These are phyloP conservation scores for Populus pruinosa DNA, from an alignment of 345 rosid species.

Conservation along the genomic window DNA sequence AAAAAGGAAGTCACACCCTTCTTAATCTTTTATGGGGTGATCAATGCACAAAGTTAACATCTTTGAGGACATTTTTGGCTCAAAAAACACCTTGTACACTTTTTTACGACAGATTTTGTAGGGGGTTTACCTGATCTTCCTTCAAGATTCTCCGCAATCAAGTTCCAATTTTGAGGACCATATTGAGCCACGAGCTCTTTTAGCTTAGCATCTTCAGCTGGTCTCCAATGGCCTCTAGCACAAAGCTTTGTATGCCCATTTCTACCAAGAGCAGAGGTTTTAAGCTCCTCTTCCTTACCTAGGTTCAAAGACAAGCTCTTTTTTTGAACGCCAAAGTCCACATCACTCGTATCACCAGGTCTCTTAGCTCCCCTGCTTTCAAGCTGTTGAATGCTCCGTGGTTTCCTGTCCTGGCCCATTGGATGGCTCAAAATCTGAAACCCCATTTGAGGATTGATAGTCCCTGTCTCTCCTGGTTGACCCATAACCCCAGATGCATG, in stretches of 20 bases:
- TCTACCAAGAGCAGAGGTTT: constrained; percentile 16
- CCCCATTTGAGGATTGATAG: constrained; percentile 28
- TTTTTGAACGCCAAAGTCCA: constrained; percentile 17
- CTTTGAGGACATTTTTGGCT: background rate
- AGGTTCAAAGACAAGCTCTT: constrained; percentile 25
- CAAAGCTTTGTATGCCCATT: constrained; percentile 47
- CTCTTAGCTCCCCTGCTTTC: constrained; percentile 27
- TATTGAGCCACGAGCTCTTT: constrained; percentile 67
- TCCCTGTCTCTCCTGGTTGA: constrained; percentile 1
- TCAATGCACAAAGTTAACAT: background rate
- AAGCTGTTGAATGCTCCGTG: constrained; percentile 12
- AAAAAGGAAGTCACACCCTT: background rate
- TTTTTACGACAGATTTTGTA: background rate
- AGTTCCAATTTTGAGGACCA: constrained; percentile 97
- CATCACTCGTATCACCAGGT: constrained; percentile 21
- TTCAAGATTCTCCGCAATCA: constrained; percentile 72
- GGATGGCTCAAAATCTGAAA: constrained; percentile 29
- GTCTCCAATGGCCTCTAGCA: constrained; percentile 91
- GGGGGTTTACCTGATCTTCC: constrained; percentile 78
- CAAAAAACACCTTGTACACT: background rate
- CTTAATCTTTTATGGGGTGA: background rate
- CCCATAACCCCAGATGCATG: constrained; percentile 11
- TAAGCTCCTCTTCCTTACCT: constrained; percentile 19
- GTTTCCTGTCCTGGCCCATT: constrained; percentile 15
- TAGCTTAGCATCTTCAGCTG: constrained; percentile 80